phyloP scores from a whole-genome alignment of 768 basidiomycete species.

The Rhodotorula paludigena region DNA sequence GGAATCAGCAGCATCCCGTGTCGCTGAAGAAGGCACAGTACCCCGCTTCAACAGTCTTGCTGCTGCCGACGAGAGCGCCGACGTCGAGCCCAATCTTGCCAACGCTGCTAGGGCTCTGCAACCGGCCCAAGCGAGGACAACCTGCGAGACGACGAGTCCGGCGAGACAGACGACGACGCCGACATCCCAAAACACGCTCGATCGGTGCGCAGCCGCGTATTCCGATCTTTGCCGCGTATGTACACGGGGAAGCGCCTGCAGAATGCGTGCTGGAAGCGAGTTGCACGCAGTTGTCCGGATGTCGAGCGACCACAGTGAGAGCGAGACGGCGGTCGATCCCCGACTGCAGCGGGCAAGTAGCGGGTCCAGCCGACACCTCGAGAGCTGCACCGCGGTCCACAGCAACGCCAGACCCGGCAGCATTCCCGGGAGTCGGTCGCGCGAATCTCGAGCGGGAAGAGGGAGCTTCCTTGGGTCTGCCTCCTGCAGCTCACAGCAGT shows the following conservation, averaged over 20 bases:
- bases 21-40: not conserved
- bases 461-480: too few species aligned
- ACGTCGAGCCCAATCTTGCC: too few species aligned
- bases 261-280: not conserved
- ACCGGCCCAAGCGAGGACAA: constrained; percentile 1
- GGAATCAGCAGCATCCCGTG: not conserved
- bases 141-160: constrained; percentile 1
- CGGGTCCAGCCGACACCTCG: too few species aligned
- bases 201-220: not conserved
- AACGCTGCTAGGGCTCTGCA: not conserved
- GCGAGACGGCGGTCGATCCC: not conserved
- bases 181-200: not conserved
- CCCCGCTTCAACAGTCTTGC: too few species aligned
- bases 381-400: not conserved
- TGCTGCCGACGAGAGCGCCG: too few species aligned
- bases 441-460: too few species aligned
- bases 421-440: not conserved
- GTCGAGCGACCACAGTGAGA: not conserved
- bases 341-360: too few species aligned
- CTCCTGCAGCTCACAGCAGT: too few species aligned
- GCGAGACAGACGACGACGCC: not conserved
- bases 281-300: constrained; percentile 8
- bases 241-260: not conserved
- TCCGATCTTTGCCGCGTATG: not conserved
- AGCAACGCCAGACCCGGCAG: not conserved